A percentile compares a stretch with the other conserved stretches of the same genome.
Conservation (phyloP, 2,329 filamentous ascomycete genomes). For the Ophiosphaerella herpotricha region DNA sequence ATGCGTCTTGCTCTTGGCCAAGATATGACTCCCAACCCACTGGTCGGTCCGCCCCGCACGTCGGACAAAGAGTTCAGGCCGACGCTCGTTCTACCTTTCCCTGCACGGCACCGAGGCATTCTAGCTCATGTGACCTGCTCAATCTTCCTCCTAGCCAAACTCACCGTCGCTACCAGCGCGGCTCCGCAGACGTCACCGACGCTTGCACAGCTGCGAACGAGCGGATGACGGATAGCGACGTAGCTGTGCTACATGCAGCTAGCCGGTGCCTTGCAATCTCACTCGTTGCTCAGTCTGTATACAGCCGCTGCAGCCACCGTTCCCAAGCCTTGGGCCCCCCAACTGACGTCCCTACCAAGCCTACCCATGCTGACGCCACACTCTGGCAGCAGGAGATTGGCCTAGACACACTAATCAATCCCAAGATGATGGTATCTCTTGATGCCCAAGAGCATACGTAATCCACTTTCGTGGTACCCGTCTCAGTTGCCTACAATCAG, state of each 20-base stretch:
- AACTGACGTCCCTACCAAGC: conserved; percentile 5
- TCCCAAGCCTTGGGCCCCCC: conserved; percentile 15
- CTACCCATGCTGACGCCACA: conserved; percentile 10
- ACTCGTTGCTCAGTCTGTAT: background rate
- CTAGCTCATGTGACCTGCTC: conserved; percentile 12
- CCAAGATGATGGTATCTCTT: background rate
- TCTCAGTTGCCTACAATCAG: conserved; percentile 25
- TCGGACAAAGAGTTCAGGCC: conserved; percentile 10
- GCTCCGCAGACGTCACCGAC: conserved; percentile 33
- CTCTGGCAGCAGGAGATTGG: conserved; percentile 4
- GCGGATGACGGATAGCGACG: conserved; percentile 18
- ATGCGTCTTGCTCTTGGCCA: conserved; percentile 7
- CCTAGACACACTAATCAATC: background rate
- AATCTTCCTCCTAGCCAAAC: conserved; percentile 22
- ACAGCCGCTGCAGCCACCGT: background rate
- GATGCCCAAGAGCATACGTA: background rate
- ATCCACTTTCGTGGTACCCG: conserved; percentile 3
- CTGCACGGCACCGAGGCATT: conserved; percentile 11
- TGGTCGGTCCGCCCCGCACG: conserved; percentile 26
- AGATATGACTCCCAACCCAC: conserved; percentile 27
- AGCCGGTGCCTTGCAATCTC: conserved; percentile 2
- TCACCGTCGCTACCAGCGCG: conserved; percentile 25
- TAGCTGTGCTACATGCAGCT: conserved; percentile 19
- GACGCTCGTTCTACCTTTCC: conserved; percentile 2
- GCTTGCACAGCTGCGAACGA: conserved; percentile 16